These are phyloP conservation scores for Globisporangium radiosum DNA, from an alignment of 352 stramenopile species.

Conservation along the genomic window DNA sequence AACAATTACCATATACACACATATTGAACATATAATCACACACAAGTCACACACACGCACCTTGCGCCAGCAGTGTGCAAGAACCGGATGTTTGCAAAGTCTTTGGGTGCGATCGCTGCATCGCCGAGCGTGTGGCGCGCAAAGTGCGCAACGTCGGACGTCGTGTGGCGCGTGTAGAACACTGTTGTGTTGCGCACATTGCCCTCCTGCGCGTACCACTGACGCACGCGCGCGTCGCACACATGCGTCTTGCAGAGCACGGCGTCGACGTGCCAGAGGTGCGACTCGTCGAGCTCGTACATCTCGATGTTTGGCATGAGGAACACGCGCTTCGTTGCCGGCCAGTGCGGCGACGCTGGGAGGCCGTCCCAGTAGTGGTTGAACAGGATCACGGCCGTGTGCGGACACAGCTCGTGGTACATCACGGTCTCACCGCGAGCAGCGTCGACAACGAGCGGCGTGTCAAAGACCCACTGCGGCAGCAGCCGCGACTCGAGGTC, in stretches of 20 bases:
- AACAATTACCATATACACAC: too few species aligned
- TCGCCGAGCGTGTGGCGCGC: not conserved
- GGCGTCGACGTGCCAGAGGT: conserved; percentile 32
- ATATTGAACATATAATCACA: too few species aligned
- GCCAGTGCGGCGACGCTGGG: conserved; percentile 20
- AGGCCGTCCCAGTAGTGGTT: conserved; percentile 32
- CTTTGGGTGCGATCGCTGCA: not conserved
- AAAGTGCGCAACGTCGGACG: conserved; percentile 32
- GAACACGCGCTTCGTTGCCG: conserved; percentile 31
- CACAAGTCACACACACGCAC: too few species aligned
- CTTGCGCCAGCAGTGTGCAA: conserved; percentile 22
- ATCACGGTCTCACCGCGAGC: conserved; percentile 10
- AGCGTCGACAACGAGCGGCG: conserved; percentile 14
- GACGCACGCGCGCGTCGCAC: conserved; percentile 29
- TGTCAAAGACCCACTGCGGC: conserved; percentile 26
- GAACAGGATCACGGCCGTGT: conserved; percentile 17
- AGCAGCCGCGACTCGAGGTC: conserved; percentile 21
- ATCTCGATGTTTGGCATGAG: conserved; percentile 57
- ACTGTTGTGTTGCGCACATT: conserved; percentile 44
- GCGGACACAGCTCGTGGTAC: conserved; percentile 30
- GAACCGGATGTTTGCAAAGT: conserved; percentile 15
- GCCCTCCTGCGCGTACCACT: conserved; percentile 51
- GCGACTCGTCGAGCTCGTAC: conserved; percentile 29
- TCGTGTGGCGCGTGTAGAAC: conserved; percentile 55
- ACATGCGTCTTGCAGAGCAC: conserved; percentile 44